Base-by-base conservation (phyloP, 192 early-diverging fungal species). In the Backusella parvicylindrica region DNA sequence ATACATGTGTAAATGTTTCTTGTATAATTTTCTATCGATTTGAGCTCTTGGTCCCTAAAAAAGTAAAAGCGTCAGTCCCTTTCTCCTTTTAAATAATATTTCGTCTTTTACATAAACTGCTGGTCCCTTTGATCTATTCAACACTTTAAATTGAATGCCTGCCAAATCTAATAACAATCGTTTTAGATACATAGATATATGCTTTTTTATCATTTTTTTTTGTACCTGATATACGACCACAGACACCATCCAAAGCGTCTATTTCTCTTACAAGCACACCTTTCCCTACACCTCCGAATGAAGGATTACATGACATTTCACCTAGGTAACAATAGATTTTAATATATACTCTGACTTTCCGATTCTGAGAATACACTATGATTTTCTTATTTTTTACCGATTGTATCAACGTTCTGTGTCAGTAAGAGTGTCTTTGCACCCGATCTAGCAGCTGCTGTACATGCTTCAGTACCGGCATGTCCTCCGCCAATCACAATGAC, bases 231-330 rank as follows among this genome's bases (percentile, higher is more conserved):
- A 93, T 91, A 21, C 86, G 83, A 16, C 91, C 91, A 75, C 93
- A 95, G n/a, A 95, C 85, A 49, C 93, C 93, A 76, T 93, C 93
- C 81, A 95, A 77, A 13, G 93, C 93, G 76, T 95, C 93, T 16
- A 95, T 86, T 72, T 95, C 93, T 67, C 88, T 83, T 23, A 95
- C 92, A 30, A 95, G 80, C 16, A 90, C 84, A n/a, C 93, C 93
- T 73, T 95, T 95, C 5, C 93, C 93, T 7, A 95, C 87, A 5
- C 93, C 93, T 43, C 93, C 93, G 84, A 95, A 93, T 0, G 93
- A 93, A 31, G 93, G 93, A 73, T 95, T 95, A 77, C 93, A 95
- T 16, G 93, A 95, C 92, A 95, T 92, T 77, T 95, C 93, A 26
- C 93, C 88, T 88, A 75, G n/a, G n/a, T n/a, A n/a, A n/a, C n/a